Evolutionary conservation across 1,284 basidiomycete genomes (phyloP), one percentile per base, ranked within the genome.

Genomic region (Ustilago vetiveriae): DNA sequence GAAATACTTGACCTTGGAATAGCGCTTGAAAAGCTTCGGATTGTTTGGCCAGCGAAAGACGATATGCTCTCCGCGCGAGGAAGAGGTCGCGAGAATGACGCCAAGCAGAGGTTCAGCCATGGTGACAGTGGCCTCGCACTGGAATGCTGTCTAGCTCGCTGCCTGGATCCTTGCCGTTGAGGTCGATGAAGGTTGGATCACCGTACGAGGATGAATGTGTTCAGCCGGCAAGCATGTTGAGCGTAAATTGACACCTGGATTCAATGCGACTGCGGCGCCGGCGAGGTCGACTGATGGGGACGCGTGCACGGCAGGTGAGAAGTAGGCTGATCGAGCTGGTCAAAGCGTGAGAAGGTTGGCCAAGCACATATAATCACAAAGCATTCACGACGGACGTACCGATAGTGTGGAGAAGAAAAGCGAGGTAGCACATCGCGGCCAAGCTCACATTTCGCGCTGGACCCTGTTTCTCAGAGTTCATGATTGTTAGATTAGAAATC

Each of bases 31-130:
- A 23, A 77, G 43, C 21, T 51, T 60, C 11, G 79, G 79, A 21
- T 67, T 54, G 40, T 74, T 74, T 13, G 80, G 80, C 69, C 70
- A 82, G 22, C 75, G 78, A 41, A 82, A 82, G 35, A 72, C 74
- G 36, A 82, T 57, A 32, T 75, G 66, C 2, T 76, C 59, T 8
- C 77, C 79, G 14, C 79, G 57, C 19, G 74, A 71, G 11, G 79
- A 76, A 17, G 72, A 73, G 1, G 74, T 72, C 3, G 75, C 77
- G 19, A 82, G 68, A 46, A 82, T 73, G 21, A 82, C 62, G 14
- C 79, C 80, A 2, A 82, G 58, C 16, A 82, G 52, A 13, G 76
- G 65, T 21, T 71, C 68, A 13, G 62, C 14, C 68, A 71, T 71
- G 38, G 7, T 50, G 29, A 13, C 21, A 8, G 58, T 7, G 40